Evolutionary conservation across 2,329 filamentous ascomycete genomes (phyloP).

Genomic region (Akanthomyces uredinophilus): DNA sequence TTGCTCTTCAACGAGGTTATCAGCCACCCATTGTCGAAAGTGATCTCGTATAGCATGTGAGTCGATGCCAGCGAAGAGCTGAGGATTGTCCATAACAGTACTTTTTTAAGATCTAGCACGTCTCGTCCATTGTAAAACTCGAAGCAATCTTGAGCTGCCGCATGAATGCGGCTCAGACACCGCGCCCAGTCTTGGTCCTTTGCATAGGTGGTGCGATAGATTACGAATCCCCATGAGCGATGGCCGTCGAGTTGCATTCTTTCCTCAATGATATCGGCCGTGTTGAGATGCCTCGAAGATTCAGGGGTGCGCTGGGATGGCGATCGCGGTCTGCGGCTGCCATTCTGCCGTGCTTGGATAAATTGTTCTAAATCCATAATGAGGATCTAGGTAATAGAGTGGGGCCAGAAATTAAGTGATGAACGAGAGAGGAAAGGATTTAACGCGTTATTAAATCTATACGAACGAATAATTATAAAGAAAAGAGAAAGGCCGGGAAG

Average conservation of each 20-base stretch:
- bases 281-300: slow-evolving; percentile 1
- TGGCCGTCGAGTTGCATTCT: slow-evolving; percentile 1
- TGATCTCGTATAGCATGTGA: slow-evolving; percentile 6
- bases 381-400: not conserved
- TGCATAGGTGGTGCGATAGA: slow-evolving; percentile 10
- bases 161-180: not conserved
- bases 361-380: slow-evolving; percentile 6
- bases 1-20: slow-evolving; percentile 4
- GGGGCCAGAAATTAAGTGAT: not conserved
- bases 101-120: not conserved
- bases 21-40: slow-evolving; percentile 6
- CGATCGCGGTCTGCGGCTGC: slow-evolving; percentile 4
- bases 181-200: slow-evolving; percentile 1
- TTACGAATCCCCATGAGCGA: slow-evolving; percentile 6
- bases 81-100: slow-evolving; percentile 2
- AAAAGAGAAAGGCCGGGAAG: not conserved
- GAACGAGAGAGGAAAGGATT: not conserved
- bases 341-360: slow-evolving; percentile 1
- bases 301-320: slow-evolving; percentile 1
- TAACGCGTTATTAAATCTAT: not conserved
- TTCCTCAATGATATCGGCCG: slow-evolving; percentile 6
- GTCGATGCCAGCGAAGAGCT: not conserved
- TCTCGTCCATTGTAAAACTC: slow-evolving; percentile 6
- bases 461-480: not conserved
- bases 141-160: not conserved